Base-by-base conservation (phyloP, 805 yeast species). In the Yueomyces sp. region DNA sequence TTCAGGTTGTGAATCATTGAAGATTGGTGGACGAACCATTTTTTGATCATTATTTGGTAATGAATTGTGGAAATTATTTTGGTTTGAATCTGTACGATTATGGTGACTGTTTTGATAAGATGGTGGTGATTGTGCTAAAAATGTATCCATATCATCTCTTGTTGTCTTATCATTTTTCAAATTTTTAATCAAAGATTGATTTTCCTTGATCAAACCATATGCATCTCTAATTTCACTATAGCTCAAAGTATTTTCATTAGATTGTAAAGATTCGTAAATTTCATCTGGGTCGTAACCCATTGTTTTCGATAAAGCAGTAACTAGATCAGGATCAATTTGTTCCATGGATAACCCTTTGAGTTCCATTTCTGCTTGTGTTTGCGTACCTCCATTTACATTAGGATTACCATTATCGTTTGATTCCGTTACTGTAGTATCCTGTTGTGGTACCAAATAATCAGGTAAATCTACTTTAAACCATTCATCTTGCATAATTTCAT, bases 281-380 rank as follows among this genome's bases (percentile, higher is more conserved):
- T 87, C 95, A 50, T 83, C 87, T 45, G 74, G 72, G 49, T 85
- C 87, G 61, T 84, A 90, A 38, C 96, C 96, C 87, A 90, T 83
- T 3, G 96, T 82, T 49, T 74, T 70, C 4, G 81, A 74, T 54
- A 90, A 72, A 2, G 88, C 85, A 38, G 70, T 68, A 11, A 88
- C 83, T 27, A 85, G 81, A 49, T 76, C 80, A 44, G 82, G 86
- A 62, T 86, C 94, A 39, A 83, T 68, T 42, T 74, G 79, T 32
- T 54, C 56, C 54, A 2, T 44, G 26, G 9, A 28, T 5, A n/a
- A 9, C 5, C 36, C 27, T 38, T 11, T 27, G 6, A 30, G 32
- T 19, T 19, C 19, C 19, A 19, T 19, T n/a, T 26, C n/a, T 28
- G n/a, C 19, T n/a, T 27, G 7, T 37, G 19, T 36, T 8, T 28